Percentiles rank a stretch among this genome's conserved stretches.
phyloP scores from a whole-genome alignment of 192 early-diverging fungal species.

The Backusella tarrabulga region DNA sequence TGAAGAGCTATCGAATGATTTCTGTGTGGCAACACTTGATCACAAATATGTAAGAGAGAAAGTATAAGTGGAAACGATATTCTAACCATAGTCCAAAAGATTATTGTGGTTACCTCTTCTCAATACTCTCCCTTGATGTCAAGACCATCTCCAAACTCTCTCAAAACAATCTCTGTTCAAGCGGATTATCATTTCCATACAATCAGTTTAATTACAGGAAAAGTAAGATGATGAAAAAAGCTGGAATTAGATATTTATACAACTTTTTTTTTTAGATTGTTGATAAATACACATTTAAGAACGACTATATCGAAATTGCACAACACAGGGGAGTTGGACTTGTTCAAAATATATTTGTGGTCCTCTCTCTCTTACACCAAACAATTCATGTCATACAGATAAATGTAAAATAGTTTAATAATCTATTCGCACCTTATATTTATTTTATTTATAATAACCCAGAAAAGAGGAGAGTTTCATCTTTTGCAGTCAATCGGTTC shows the following conservation, averaged over 20 bases:
- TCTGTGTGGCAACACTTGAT: slow-evolving; percentile 1
- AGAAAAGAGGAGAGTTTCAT: not conserved
- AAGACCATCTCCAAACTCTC: not conserved
- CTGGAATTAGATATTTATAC: not conserved
- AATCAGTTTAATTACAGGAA: not conserved
- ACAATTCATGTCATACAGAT: not conserved
- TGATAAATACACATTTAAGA: not conserved
- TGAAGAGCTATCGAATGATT: not conserved
- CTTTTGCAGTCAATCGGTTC: not conserved
- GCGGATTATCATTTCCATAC: not conserved
- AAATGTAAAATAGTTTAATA: not conserved
- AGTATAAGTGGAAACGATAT: too few relatives aligned
- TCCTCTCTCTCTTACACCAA: not conserved
- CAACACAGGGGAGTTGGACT: not conserved
- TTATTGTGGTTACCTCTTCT: not conserved
- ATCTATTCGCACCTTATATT: not conserved
- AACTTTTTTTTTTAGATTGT: not conserved
- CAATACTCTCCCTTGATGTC: not conserved
- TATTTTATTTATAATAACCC: not conserved
- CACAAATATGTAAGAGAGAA: not conserved
- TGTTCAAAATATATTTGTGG: slow-evolving; percentile 2
- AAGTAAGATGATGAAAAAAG: not conserved
- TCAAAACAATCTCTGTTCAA: not conserved
- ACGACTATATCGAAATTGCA: slow-evolving; percentile 2
- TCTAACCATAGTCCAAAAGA: not conserved